A percentile compares a stretch with the other conserved stretches of the same genome.
Conservation (phyloP, 495 filamentous ascomycete genomes). For the Aspergillus hancockii region DNA sequence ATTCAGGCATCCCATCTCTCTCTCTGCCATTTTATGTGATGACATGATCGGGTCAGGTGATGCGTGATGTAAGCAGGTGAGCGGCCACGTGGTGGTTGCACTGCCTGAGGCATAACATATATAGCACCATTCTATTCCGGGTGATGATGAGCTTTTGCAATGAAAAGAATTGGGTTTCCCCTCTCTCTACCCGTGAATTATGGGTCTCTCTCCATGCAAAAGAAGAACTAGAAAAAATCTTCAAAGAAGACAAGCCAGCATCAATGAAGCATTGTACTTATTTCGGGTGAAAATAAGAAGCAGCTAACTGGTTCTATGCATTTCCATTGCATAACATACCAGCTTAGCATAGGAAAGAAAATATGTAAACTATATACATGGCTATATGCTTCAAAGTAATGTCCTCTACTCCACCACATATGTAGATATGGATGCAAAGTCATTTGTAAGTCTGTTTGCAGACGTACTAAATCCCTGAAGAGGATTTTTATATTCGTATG, state of each 20-base stretch:
- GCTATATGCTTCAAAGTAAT: neutral
- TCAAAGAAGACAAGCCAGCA: neutral
- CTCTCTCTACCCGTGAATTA: neutral
- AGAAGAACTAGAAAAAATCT: neutral
- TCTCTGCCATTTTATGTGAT: neutral
- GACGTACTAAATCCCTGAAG: neutral
- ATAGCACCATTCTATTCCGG: slow-evolving; percentile 8
- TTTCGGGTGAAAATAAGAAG: no score
- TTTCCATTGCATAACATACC: neutral
- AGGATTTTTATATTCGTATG: neutral
- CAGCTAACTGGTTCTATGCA: neutral
- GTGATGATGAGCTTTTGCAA: neutral
- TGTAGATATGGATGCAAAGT: neutral
- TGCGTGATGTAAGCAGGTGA: slow-evolving; percentile 3
- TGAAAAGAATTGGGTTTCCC: no score
- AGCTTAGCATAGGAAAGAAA: neutral
- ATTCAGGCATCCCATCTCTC: neutral
- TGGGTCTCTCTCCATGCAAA: neutral
- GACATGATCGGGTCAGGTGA: slow-evolving; percentile 6
- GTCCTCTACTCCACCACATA: neutral
- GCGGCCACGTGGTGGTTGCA: slow-evolving; percentile 8
- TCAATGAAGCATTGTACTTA: neutral
- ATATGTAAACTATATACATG: neutral
- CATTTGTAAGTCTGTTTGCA: neutral
- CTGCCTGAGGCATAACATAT: neutral